These are phyloP conservation scores for Umbelopsis vinacea DNA, from an alignment of 192 early-diverging fungal species.

Conservation along the genomic window DNA sequence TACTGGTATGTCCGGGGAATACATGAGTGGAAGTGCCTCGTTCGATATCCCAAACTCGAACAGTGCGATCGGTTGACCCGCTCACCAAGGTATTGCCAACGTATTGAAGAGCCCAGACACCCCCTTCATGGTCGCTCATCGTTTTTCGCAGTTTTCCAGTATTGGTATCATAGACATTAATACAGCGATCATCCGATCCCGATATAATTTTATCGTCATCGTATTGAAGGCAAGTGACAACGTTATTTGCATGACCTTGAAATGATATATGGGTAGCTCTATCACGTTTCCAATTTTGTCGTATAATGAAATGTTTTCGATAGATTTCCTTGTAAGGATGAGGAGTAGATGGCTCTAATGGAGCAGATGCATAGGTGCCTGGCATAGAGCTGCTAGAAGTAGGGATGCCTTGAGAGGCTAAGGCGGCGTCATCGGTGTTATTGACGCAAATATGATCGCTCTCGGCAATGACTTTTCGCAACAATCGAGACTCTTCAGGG, in stretches of 20 bases:
- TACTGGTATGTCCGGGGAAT: conserved; percentile 93
- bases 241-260: conserved; percentile 77
- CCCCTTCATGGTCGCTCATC: conserved; percentile 89
- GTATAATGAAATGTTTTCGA: conserved; percentile 76
- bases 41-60: conserved; percentile 96
- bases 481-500: conserved; percentile 15
- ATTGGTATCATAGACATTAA: conserved; percentile 89
- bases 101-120: conserved; percentile 97
- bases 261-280: conserved; percentile 79
- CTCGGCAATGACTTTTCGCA: conserved; percentile 17
- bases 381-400: not conserved
- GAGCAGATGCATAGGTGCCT: conserved; percentile 4
- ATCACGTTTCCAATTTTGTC: conserved; percentile 85
- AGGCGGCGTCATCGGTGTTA: conserved; percentile 5
- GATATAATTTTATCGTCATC: conserved; percentile 96
- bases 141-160: conserved; percentile 76
- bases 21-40: conserved; percentile 88
- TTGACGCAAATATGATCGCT: conserved; percentile 16
- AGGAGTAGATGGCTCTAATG: conserved; percentile 19
- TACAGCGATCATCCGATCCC: conserved; percentile 90
- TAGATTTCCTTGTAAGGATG: conserved; percentile 78
- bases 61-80: conserved; percentile 93
- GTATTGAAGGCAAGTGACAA: conserved; percentile 96
- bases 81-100: conserved; percentile 87
- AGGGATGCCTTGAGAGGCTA: not conserved